Evolutionary conservation across 768 basidiomycete species (phyloP).

Genomic region (Pleurotus salmoneostramineus): DNA sequence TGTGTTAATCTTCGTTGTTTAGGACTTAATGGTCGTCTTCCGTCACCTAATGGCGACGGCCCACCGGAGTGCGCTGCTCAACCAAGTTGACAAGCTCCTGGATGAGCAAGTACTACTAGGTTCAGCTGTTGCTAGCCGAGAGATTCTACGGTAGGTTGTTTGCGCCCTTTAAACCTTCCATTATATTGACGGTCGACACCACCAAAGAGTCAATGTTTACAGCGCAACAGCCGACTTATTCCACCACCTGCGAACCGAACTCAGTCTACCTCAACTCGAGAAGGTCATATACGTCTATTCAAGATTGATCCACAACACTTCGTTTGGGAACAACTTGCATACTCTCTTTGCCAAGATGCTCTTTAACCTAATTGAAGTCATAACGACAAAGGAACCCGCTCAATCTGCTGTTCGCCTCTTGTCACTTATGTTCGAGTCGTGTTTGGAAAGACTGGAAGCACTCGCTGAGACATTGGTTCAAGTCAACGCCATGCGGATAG

Average conservation of each 20-base stretch:
- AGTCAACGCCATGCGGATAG: slow-evolving; percentile 45
- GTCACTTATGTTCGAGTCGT: slow-evolving; percentile 73
- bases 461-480: slow-evolving; percentile 65
- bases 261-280: slow-evolving; percentile 70
- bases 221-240: slow-evolving; percentile 90
- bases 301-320: slow-evolving; percentile 84
- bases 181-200: neutral
- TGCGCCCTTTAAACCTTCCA: neutral
- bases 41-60: slow-evolving; percentile 82
- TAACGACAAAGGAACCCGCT: slow-evolving; percentile 70
- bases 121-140: slow-evolving; percentile 75
- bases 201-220: slow-evolving; percentile 69
- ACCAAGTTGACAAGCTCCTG: slow-evolving; percentile 84
- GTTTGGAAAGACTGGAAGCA: slow-evolving; percentile 80
- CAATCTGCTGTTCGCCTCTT: slow-evolving; percentile 70
- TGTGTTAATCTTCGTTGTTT: slow-evolving; percentile 12
- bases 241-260: slow-evolving; percentile 84
- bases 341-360: slow-evolving; percentile 92
- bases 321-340: slow-evolving; percentile 76
- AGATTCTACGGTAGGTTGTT: slow-evolving; percentile 66
- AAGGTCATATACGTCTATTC: slow-evolving; percentile 83
- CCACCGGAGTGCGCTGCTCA: slow-evolving; percentile 73
- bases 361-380: slow-evolving; percentile 82
- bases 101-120: slow-evolving; percentile 91
- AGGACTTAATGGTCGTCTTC: slow-evolving; percentile 93